Base-by-base conservation (phyloP, 106 monocot species). In the Posidonia australis region DNA sequence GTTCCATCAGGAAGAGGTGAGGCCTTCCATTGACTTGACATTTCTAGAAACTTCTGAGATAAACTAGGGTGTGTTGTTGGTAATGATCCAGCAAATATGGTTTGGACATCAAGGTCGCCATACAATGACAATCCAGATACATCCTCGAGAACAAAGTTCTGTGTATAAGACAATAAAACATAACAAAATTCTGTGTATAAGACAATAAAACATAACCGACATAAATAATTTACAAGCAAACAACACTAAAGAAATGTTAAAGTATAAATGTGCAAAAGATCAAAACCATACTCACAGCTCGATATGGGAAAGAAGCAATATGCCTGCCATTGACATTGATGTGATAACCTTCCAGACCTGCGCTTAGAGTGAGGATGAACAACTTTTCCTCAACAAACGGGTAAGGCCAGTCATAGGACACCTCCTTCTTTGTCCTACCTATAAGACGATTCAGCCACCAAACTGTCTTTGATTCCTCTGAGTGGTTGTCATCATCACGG, bases 141-240 rank as follows among this genome's bases (percentile, higher is more conserved):
- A 83, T 98, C 96, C 54, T 98, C 96, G 31, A 98, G 84, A 60
- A 90, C 84, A 83, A 90, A 98, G 19, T 87, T 87, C 96, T 98
- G 46, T 41, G 1, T 20, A 26, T 13, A 13, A 11, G 5, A 25
- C 20, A 26, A 58, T 58, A 16, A 58, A 58, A 10, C 25, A 27
- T 58, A 23, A 65, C 18, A 65, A 27, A 43, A 26, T 57, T 31
- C 29, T 3, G 46, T 41, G 1, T 20, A 26, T 13, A 13, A 11
- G 5, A 25, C 20, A 26, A 58, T 58, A 16, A 58, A 58, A 10
- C 25, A 27, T 58, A 23, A 65, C 18, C n/a, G n/a, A n/a, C n/a
- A n/a, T n/a, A n/a, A n/a, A n/a, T n/a, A n/a, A n/a, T n/a, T n/a
- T n/a, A n/a, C n/a, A n/a, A n/a, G n/a, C n/a, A n/a, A n/a, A n/a